A percentile compares a stretch with the other conserved stretches of the same genome.
phyloP scores from a whole-genome alignment of 192 early-diverging fungal genomes.

The Podila epicladia region DNA sequence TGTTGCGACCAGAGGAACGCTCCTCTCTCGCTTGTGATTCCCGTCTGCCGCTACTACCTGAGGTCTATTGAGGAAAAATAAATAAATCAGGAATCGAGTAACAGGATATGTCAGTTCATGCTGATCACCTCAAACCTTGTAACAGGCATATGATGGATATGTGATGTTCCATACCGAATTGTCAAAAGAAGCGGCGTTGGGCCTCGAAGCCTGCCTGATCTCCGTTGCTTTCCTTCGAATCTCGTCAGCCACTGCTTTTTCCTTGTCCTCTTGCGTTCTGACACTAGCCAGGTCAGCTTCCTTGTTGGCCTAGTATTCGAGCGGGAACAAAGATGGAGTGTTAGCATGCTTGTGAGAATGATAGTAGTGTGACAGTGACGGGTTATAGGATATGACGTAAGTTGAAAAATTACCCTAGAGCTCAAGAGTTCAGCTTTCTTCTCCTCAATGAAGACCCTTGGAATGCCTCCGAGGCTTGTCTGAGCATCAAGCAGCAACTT shows the following conservation, averaged over 20 bases:
- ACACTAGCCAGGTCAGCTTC: conserved; percentile 44
- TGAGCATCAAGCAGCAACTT: conserved; percentile 91
- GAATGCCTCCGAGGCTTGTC: conserved; percentile 82
- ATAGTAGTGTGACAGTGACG: too few relatives aligned
- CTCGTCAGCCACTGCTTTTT: conserved; percentile 44
- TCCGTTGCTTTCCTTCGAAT: conserved; percentile 43
- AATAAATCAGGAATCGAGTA: neutral
- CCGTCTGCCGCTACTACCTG: too few relatives aligned
- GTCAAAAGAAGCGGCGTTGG: conserved; percentile 20
- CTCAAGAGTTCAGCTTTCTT: conserved; percentile 85
- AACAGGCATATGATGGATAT: neutral
- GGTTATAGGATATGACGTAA: too few relatives aligned
- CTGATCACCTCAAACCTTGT: neutral
- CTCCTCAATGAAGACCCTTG: conserved; percentile 81
- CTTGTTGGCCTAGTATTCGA: conserved; percentile 42
- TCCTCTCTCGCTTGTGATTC: too few relatives aligned
- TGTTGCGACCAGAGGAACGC: too few relatives aligned
- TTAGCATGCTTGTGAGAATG: neutral
- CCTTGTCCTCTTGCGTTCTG: conserved; percentile 54
- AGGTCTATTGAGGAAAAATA: too few relatives aligned
- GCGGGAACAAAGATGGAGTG: too few relatives aligned
- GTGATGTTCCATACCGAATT: conserved; percentile 6
- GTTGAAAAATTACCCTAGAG: conserved; percentile 50
- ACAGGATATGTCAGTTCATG: neutral
- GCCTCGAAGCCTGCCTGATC: conserved; percentile 21